Base-by-base conservation (phyloP, 257 asterid genomes). In the Phtheirospermum japonicum region DNA sequence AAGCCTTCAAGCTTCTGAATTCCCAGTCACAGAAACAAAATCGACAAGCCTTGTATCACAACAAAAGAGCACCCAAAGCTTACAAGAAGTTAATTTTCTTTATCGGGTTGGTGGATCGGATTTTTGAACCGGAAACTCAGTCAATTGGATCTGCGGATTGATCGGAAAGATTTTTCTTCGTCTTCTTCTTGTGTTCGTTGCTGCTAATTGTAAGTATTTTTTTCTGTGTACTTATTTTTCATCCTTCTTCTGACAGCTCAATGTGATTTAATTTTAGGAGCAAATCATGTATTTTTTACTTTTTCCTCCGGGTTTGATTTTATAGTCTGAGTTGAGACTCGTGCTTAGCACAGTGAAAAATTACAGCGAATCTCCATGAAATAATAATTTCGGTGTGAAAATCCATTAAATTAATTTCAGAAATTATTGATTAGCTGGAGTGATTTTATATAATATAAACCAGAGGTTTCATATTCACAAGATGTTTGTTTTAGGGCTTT, bases 61-160 rank as follows among this genome's bases (percentile, higher is more conserved):
- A 59, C 32, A 26, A 10, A 43, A 76, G 54, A 31, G 76, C 72
- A 32, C n/a, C 30, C 31, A 26, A n/a, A n/a, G n/a, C n/a, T n/a
- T n/a, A n/a, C n/a, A 40, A 45, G 18, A 17, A 49, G 16, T 49
- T 5, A 11, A 51, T 49, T 43, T 30, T 20, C 40, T 20, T 26
- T 30, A 9, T 70, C 42, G 77, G 85, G 83, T 82, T 81, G 65
- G 94, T 61, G 87, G 90, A 74, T 58, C 17, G 84, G 31, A 2
- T 19, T 52, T 43, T 57, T 62, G 82, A 32, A 13, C 77, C 51
- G 83, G 65, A 31, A 63, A 31, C 67, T 71, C 7, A 58, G 63
- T 61, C 60, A 86, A 73, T 73, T 18, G 81, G 90, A 73, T 76
- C 67, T 65, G 83, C 18, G 86, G 87, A 76, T 61, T 65, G 72